Evolutionary conservation across 768 basidiomycete species (phyloP), one percentile per base, ranked within the genome.

Genomic region (Rhodotorula sphaerocarpa): DNA sequence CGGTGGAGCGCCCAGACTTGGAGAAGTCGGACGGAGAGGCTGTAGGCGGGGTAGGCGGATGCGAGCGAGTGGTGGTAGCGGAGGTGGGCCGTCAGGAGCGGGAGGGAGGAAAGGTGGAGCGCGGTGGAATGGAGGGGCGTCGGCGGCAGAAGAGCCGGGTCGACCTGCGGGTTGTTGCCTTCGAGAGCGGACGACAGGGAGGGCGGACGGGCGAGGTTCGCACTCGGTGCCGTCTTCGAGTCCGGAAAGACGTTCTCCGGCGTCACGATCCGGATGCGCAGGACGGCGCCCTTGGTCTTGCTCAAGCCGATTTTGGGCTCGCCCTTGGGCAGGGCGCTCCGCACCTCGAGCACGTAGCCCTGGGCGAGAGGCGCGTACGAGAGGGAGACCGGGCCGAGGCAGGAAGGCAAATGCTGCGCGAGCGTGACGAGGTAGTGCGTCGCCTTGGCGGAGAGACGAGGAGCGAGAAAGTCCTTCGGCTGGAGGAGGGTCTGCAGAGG

Each of bases 381-480:
- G 39, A 55, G 43, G 1, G 59, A 28, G 30, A 66, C 43, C 20
- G 61, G 65, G 7, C 65, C 65, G 27, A 61, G 56, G 3, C 52
- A 41, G 18, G 25, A 7, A 20, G 61, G 62, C 25, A 73, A 56
- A n/a, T 36, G 81, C 12, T 81, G 79, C 3, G 88, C 87, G 48
- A 97, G 77, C 7, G 81, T 82, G 11, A 90, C 86, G 25, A 96
- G 81, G 75, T 89, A 99, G 73, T 86, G 90, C 0, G 89, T 85
- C 43, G 88, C 80, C 73, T 97, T 97, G 73, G 92, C 86, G 73
- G 93, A 92, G 74, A 86, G 90, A 16, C 95, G 83, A 12, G 84
- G 82, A 72, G 91, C 86, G 60, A 90, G 78, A 67, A 90, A 88
- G 73, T 97, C 92, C 73, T 97, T 99, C 72, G 92, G 89, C 77